Percentiles rank a stretch among this genome's conserved stretches.
Conservation (phyloP, 1,284 basidiomycete genomes). For the Moniliophthora roreri region DNA sequence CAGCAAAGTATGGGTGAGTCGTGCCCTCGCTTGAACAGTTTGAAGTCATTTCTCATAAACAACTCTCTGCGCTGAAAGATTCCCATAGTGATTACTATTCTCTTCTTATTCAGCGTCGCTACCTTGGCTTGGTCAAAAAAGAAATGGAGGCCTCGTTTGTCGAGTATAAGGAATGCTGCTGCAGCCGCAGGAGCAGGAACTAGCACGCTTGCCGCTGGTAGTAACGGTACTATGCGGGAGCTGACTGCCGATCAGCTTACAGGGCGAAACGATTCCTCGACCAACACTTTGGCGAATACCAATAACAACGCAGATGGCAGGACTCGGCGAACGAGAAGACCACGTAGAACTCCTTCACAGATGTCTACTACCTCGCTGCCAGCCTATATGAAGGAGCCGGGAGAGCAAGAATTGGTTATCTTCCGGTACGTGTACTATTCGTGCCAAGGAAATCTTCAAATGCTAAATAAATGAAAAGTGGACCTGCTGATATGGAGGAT, state of each 20-base stretch:
- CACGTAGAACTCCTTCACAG: conserved; percentile 54
- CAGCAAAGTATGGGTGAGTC: conserved; percentile 1
- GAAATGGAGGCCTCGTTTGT: conserved; percentile 1
- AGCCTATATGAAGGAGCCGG: conserved; percentile 76
- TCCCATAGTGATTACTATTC: conserved; percentile 11
- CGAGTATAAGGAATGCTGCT: conserved; percentile 7
- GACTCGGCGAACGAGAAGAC: conserved; percentile 45
- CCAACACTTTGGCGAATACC: conserved; percentile 18
- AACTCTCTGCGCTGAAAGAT: conserved; percentile 3
- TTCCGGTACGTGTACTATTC: conserved; percentile 45
- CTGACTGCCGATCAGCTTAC: conserved; percentile 46
- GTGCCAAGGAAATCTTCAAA: not conserved
- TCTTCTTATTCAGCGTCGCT: conserved; percentile 6
- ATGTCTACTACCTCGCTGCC: conserved; percentile 74
- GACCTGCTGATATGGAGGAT: conserved; percentile 43
- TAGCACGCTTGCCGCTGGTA: not conserved
- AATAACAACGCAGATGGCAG: conserved; percentile 15
- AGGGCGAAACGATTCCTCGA: conserved; percentile 32
- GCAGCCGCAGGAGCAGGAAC: conserved; percentile 13
- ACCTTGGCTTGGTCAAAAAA: conserved; percentile 6
- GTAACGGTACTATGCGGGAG: conserved; percentile 24
- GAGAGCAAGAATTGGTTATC: conserved; percentile 75
- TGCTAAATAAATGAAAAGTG: conserved; percentile 25
- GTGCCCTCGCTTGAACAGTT: not conserved
- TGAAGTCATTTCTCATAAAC: not conserved